Conservation (phyloP, 2,329 filamentous ascomycete species). For the Ustulina deusta region DNA sequence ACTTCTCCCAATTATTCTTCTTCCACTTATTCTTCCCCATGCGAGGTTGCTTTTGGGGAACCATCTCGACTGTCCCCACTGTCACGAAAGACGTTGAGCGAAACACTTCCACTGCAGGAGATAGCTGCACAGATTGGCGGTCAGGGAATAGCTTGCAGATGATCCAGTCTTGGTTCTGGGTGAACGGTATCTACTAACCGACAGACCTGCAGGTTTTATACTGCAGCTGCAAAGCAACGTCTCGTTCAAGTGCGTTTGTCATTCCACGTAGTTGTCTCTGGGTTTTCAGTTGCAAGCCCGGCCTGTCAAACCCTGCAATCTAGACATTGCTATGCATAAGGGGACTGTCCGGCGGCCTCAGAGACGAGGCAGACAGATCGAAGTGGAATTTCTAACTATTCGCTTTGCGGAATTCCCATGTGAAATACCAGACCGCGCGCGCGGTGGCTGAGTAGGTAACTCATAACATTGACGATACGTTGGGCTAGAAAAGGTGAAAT, state of each 20-base stretch:
- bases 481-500: conserved; percentile 4
- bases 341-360: conserved; percentile 7
- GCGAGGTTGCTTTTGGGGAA: background rate
- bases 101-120: background rate
- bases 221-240: background rate
- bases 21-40: background rate
- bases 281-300: background rate
- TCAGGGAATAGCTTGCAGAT: conserved; percentile 1
- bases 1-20: conserved; percentile 30
- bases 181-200: background rate
- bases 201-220: conserved; percentile 12
- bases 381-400: conserved; percentile 28
- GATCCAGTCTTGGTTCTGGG: background rate
- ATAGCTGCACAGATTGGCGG: background rate
- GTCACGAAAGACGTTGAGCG: background rate
- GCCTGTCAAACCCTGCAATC: background rate
- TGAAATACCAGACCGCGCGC: background rate
- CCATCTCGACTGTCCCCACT: background rate
- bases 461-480: background rate
- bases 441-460: conserved; percentile 24
- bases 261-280: background rate
- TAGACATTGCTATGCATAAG: conserved; percentile 6
- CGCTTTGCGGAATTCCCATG: conserved; percentile 10
- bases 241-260: background rate
- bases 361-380: conserved; percentile 6